Base-by-base conservation (phyloP, 2,329 filamentous ascomycete genomes). In the Exophiala aquamarina region DNA sequence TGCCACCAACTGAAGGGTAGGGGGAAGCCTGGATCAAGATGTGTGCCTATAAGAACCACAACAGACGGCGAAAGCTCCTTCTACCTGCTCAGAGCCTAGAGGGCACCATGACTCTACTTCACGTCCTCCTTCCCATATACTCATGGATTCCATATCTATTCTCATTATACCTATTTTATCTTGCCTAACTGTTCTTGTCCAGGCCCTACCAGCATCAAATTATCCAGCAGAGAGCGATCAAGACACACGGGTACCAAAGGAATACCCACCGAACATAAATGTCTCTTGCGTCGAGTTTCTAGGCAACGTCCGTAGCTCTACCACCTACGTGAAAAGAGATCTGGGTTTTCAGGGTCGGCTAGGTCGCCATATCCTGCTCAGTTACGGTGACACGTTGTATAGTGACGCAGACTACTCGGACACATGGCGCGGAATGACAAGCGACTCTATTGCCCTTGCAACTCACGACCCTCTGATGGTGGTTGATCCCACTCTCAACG, bases 361-460 rank as follows among this genome's bases (percentile, higher is more conserved):
- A 9, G 58, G 58, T 14, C 13, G 44, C 3, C 47, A 54, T 34
- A 38, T 59, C 14, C 38, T 59, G 11, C 52, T 61, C 15, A 59
- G 46, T 28, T 61, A 61, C 38, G 58, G 58, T 14, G 58, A 61
- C 44, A 61, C 58, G 2, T 13, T 61, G 19, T 61, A 52, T 43
- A 54, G 45, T 23, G 57, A 59, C 41, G 37, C 43, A 15, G 44
- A 50, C 23, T 50, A 56, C 43, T 55, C 42, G 21, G 56, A 59
- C 39, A 49, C 31, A 9, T 61, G 50, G 49, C 57, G 57, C 11
- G 58, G 58, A 2, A 61, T 61, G 55, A 57, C 52, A 9, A 59
- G 57, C 49, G 58, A 61, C 44, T 59, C 55, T 2, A 35, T 50
- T 14, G 58, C 58, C 4, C 36, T 59, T 20, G 58, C 58, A 3